Evolutionary conservation across 1,139 yeast genomes (phyloP).

Genomic region (Scheffersomyces quercinus): DNA sequence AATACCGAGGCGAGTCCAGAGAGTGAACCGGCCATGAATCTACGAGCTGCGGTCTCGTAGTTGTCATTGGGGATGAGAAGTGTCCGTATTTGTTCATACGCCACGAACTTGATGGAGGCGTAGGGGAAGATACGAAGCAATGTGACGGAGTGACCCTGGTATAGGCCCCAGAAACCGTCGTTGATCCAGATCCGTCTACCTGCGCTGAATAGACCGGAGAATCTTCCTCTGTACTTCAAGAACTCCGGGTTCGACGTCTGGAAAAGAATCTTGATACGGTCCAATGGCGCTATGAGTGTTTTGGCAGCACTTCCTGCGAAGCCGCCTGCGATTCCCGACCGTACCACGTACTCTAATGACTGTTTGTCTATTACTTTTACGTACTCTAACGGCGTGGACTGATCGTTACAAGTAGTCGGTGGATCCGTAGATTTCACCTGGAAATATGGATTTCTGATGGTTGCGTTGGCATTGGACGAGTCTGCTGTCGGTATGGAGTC

Average conservation of each 20-base stretch:
- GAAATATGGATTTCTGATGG: no score
- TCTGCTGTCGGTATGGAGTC: not conserved
- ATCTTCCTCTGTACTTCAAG: constrained; percentile 74
- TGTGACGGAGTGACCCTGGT: constrained; percentile 95
- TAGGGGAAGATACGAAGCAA: constrained; percentile 89
- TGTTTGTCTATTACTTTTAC: constrained; percentile 55
- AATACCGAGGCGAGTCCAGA: constrained; percentile 87
- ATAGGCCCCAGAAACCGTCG: constrained; percentile 83
- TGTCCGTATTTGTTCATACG: constrained; percentile 88
- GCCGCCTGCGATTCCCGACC: constrained; percentile 94
- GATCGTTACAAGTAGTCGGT: constrained; percentile 22
- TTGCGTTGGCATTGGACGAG: not conserved
- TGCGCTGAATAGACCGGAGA: constrained; percentile 74
- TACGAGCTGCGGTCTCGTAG: constrained; percentile 76
- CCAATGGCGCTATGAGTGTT: constrained; percentile 92
- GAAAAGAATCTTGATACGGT: constrained; percentile 88
- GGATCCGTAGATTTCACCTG: constrained; percentile 5
- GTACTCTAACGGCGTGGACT: constrained; percentile 24
- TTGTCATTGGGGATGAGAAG: constrained; percentile 71
- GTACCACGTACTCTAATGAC: constrained; percentile 72
- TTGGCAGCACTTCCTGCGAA: constrained; percentile 94
- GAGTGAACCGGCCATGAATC: constrained; percentile 86
- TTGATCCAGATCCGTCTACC: constrained; percentile 60
- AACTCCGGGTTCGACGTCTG: constrained; percentile 95
- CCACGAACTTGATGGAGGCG: constrained; percentile 96